A percentile compares a stretch with the other conserved stretches of the same genome.
Conservation (phyloP, 2,329 filamentous ascomycete genomes). For the Scedosporium boydii region DNA sequence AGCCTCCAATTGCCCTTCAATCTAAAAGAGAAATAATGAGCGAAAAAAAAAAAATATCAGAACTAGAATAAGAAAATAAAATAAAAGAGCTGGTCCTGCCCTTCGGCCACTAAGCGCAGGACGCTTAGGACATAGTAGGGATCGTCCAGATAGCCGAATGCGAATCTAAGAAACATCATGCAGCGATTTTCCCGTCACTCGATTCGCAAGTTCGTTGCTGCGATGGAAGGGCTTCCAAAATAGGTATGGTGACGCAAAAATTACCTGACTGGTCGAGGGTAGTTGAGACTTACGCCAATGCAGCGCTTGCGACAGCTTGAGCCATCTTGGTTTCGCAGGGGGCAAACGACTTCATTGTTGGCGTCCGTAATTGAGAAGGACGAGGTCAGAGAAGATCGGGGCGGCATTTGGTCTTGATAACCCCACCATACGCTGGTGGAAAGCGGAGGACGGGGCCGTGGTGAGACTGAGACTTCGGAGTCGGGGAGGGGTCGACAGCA, state of each 20-base stretch:
- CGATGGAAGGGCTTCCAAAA: too few species aligned
- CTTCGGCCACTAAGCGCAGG: too few species aligned
- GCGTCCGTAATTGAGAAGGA: slow-evolving; percentile 88
- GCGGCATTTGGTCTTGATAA: slow-evolving; percentile 61
- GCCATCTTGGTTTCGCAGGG: slow-evolving; percentile 89
- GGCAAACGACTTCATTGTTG: slow-evolving; percentile 95
- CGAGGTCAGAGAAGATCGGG: slow-evolving; percentile 74
- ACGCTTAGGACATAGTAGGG: too few species aligned
- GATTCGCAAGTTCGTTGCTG: background rate
- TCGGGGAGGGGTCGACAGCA: background rate
- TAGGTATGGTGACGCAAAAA: slow-evolving; percentile 1
- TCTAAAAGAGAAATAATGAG: background rate
- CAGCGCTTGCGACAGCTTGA: slow-evolving; percentile 96
- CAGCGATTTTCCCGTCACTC: too few species aligned
- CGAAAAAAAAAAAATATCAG: background rate
- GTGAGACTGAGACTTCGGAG: background rate
- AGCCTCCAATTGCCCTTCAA: background rate
- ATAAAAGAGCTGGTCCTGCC: too few species aligned
- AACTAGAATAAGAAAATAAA: background rate
- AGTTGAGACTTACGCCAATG: slow-evolving; percentile 71
- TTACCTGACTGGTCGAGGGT: slow-evolving; percentile 2
- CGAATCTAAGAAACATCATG: too few species aligned
- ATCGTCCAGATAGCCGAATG: too few species aligned
- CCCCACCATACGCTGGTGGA: slow-evolving; percentile 41
- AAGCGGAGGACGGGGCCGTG: background rate